Percentiles rank a stretch among this genome's conserved stretches.
Evolutionary conservation across 306 rosid genomes (phyloP).

Genomic region (Fragaria iinumae): DNA sequence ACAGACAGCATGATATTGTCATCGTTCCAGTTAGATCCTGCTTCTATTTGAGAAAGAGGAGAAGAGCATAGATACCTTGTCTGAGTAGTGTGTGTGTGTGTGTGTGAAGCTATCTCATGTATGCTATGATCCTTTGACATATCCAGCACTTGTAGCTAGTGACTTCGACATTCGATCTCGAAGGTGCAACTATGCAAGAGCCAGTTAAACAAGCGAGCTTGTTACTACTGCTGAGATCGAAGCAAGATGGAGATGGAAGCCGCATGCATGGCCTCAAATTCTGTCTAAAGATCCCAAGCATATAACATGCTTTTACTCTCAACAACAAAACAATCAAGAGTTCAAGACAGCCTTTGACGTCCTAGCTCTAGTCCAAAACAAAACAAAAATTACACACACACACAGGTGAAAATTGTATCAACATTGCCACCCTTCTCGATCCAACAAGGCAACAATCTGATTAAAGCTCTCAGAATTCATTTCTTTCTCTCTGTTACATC

Average conservation of each 20-base stretch:
- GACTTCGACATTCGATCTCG: conserved; percentile 49
- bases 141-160: conserved; percentile 50
- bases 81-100: conserved; percentile 53
- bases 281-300: conserved; percentile 43
- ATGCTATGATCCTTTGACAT: conserved; percentile 37
- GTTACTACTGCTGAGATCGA: conserved; percentile 64
- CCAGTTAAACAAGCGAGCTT: conserved; percentile 56
- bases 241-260: conserved; percentile 52
- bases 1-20: no score
- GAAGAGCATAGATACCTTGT: conserved; percentile 68
- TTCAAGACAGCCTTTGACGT: neutral
- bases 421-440: no score
- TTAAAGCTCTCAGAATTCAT: no score
- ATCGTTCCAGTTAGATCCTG: no score
- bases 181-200: conserved; percentile 46
- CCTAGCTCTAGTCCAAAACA: neutral
- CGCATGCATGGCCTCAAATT: conserved; percentile 83
- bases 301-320: conserved; percentile 12
- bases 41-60: conserved; percentile 59
- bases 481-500: no score
- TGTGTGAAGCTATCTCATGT: conserved; percentile 62
- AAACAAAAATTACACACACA: neutral
- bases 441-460: no score
- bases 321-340: conserved; percentile 1
- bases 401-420: no score